These are phyloP conservation scores for Scheffersomyces illinoinensis DNA, from an alignment of 1,139 yeast species.

Conservation along the genomic window DNA sequence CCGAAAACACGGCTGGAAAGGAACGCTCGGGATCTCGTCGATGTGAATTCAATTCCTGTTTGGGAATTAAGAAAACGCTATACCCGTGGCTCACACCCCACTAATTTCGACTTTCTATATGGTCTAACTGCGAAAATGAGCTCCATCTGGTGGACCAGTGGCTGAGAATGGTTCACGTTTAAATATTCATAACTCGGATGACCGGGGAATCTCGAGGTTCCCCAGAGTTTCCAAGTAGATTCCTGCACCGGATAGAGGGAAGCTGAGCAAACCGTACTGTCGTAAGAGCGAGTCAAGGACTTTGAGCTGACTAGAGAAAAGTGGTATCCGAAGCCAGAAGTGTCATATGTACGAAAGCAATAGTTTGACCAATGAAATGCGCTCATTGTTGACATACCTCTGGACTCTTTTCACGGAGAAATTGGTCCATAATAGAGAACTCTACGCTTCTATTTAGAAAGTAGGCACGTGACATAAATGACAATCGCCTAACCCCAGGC, in stretches of 20 bases:
- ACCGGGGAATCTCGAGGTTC: neutral
- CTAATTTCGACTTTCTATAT: neutral
- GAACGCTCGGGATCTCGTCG: neutral
- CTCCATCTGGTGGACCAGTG: neutral
- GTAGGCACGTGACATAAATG: too few species aligned
- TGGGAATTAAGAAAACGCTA: neutral
- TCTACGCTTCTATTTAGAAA: too few species aligned
- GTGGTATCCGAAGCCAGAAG: neutral
- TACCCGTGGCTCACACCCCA: neutral
- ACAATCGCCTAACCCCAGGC: too few species aligned
- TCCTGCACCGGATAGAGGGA: slow-evolving; percentile 1
- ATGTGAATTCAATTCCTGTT: neutral
- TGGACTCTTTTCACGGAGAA: neutral
- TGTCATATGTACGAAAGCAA: neutral
- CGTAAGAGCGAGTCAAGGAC: neutral
- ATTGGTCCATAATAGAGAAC: too few species aligned
- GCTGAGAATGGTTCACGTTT: neutral
- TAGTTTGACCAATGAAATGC: neutral
- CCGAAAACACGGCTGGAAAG: neutral
- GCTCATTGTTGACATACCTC: neutral
- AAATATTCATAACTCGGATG: neutral
- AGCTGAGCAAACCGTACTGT: neutral
- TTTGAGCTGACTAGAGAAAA: neutral
- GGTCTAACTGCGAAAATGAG: neutral
- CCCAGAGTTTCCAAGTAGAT: neutral